phyloP scores from a whole-genome alignment of 345 rosid genomes.

The Citrus maxima region DNA sequence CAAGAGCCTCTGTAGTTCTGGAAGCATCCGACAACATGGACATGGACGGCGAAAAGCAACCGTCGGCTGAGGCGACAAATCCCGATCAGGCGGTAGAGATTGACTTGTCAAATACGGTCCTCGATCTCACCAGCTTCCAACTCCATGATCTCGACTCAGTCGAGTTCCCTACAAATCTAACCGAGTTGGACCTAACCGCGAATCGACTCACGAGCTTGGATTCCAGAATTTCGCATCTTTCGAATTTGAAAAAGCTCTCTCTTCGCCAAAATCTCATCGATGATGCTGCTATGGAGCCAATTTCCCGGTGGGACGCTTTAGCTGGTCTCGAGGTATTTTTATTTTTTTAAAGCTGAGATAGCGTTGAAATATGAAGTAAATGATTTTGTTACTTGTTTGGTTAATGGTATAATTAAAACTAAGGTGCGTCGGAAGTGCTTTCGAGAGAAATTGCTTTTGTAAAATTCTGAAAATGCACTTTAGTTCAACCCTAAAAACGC shows the following conservation, averaged over 20 bases:
- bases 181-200: conserved; percentile 89
- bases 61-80: conserved; percentile 2
- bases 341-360: background rate
- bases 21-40: background rate
- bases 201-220: conserved; percentile 77
- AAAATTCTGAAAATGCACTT: background rate
- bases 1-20: background rate
- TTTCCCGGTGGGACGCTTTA: conserved; percentile 64
- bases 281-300: conserved; percentile 63
- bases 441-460: background rate
- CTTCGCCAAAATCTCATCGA: conserved; percentile 84
- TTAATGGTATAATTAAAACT: background rate
- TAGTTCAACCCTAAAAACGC: background rate
- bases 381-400: background rate
- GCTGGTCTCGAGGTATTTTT: conserved; percentile 71
- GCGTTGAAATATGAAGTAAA: background rate
- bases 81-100: conserved; percentile 34
- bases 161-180: conserved; percentile 60
- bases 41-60: conserved; percentile 22
- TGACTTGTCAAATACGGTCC: conserved; percentile 47
- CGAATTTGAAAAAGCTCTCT: conserved; percentile 72
- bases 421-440: background rate
- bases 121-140: conserved; percentile 92
- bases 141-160: conserved; percentile 74
- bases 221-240: conserved; percentile 67